These are phyloP conservation scores for Apiospora phragmitis DNA, from an alignment of 2,329 filamentous ascomycete species.

Conservation along the genomic window DNA sequence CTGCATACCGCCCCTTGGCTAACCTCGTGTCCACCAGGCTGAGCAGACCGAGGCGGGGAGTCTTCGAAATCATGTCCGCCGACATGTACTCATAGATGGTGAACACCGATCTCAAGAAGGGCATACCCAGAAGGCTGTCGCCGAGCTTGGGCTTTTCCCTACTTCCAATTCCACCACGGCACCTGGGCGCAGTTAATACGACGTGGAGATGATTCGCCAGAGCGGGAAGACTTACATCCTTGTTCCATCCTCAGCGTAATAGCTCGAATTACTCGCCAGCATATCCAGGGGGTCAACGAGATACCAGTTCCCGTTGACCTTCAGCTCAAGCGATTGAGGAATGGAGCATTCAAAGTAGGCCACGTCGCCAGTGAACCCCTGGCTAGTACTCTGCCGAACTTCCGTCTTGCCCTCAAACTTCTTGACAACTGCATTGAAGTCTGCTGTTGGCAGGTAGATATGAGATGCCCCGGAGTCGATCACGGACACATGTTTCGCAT, in stretches of 20 bases:
- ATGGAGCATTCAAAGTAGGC: conserved; percentile 5
- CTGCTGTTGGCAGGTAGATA: not conserved
- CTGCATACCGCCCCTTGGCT: not conserved
- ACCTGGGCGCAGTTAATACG: not conserved
- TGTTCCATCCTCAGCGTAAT: not conserved
- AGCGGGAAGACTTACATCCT: not conserved
- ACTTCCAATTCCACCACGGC: not conserved
- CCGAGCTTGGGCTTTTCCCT: not conserved
- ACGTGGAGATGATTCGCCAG: not conserved
- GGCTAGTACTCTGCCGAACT: not conserved
- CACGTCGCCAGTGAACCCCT: not conserved
- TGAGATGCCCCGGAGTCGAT: conserved; percentile 9
- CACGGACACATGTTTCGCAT: not conserved
- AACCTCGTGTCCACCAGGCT: not conserved
- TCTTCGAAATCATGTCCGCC: conserved; percentile 2
- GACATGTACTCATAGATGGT: conserved; percentile 9
- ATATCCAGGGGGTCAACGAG: conserved; percentile 8
- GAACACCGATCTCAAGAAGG: conserved; percentile 9
- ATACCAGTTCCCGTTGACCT: not conserved
- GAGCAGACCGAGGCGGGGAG: not conserved
- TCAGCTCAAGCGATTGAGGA: not conserved
- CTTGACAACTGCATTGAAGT: not conserved
- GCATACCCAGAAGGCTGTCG: conserved; percentile 3
- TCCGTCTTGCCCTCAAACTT: conserved; percentile 7
- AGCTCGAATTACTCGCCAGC: not conserved